A percentile compares a stretch with the other conserved stretches of the same genome.
These are phyloP conservation scores for Neurospora tetrasperma DNA, from an alignment of 495 filamentous ascomycete species.

Conservation along the genomic window DNA sequence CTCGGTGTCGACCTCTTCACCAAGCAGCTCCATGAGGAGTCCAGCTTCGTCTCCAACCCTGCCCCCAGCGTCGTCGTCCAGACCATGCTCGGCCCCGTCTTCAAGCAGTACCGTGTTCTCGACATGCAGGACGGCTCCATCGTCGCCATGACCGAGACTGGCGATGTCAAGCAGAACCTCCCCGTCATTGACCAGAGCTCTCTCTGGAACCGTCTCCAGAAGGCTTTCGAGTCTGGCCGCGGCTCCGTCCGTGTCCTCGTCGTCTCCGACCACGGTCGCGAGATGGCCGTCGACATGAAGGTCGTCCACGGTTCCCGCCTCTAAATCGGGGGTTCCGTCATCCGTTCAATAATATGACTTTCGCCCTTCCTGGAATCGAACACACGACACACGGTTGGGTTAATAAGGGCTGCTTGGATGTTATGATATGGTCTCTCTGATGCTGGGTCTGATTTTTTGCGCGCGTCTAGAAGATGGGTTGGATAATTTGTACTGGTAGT, in stretches of 20 bases:
- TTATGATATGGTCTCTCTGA: not conserved
- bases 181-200: conserved; percentile 87
- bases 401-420: conserved; percentile 1
- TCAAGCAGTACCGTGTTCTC: conserved; percentile 99
- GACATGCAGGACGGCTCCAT: conserved; percentile 80
- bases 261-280: conserved; percentile 85
- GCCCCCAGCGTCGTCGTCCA: conserved; percentile 93
- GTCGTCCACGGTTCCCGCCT: conserved; percentile 68
- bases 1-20: conserved; percentile 99
- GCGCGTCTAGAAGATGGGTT: conserved; percentile 1
- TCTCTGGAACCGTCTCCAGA: conserved; percentile 70
- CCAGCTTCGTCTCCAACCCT: conserved; percentile 93
- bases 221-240: conserved; percentile 83
- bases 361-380: not conserved
- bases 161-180: conserved; percentile 95
- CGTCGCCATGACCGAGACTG: conserved; percentile 48
- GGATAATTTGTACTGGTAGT: conserved; percentile 8
- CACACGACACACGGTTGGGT: not conserved
- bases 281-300: conserved; percentile 98
- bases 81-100: conserved; percentile 98
- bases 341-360: conserved; percentile 1
- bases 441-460: not conserved
- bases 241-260: conserved; percentile 90
- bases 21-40: conserved; percentile 97
- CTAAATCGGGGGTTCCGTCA: conserved; percentile 22